phyloP scores from a whole-genome alignment of 2,329 filamentous ascomycete genomes.

The Penicillium sp. region DNA sequence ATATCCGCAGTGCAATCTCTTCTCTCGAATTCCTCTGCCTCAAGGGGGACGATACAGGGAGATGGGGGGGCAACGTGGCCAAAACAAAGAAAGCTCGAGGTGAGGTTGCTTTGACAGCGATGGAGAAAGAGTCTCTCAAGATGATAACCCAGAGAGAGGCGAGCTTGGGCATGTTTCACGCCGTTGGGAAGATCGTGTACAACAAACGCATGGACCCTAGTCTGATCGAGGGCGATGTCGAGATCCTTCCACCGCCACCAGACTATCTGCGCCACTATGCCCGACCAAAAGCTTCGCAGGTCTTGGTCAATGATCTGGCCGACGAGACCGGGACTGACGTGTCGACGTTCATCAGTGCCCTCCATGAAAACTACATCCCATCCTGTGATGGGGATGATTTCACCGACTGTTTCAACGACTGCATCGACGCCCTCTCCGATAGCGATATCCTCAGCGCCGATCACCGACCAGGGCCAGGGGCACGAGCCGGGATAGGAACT shows the following conservation, averaged over 20 bases:
- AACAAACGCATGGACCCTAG: constrained; percentile 68
- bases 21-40: constrained; percentile 87
- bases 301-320: constrained; percentile 66
- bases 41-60: constrained; percentile 63
- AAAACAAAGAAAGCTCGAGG: constrained; percentile 57
- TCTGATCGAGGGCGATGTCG: constrained; percentile 30
- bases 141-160: constrained; percentile 78
- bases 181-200: constrained; percentile 89
- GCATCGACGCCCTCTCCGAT: constrained; percentile 76
- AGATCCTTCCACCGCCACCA: constrained; percentile 50
- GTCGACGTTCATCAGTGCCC: constrained; percentile 75
- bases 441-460: constrained; percentile 76
- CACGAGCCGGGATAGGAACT: constrained; percentile 47
- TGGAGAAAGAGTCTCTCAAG: constrained; percentile 70
- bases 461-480: constrained; percentile 21
- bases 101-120: constrained; percentile 51
- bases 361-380: constrained; percentile 87
- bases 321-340: constrained; percentile 90
- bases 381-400: constrained; percentile 64
- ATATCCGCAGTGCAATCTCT: constrained; percentile 85
- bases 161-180: constrained; percentile 88
- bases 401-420: constrained; percentile 71
- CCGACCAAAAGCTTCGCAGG: constrained; percentile 55
- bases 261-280: constrained; percentile 50
- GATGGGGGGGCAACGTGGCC: constrained; percentile 65